Conservation (phyloP, 805 yeast genomes). For the Metahyphopichia silvanorum region DNA sequence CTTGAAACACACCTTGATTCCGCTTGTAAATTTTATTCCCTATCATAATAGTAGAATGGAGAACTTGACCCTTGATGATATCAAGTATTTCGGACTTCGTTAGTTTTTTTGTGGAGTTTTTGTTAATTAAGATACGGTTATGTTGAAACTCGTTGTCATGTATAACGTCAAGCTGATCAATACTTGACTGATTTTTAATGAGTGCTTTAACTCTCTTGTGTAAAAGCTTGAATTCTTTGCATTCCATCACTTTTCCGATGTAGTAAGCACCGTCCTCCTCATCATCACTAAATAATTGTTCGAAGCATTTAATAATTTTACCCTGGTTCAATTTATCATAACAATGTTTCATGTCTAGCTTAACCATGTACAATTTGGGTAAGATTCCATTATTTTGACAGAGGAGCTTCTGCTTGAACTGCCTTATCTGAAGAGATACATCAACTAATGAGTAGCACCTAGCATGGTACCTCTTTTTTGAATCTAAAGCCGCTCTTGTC, state of each 20-base stretch:
- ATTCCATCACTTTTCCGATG: slow-evolving; percentile 15
- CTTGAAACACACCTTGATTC: slow-evolving; percentile 77
- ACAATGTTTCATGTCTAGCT: slow-evolving; percentile 75
- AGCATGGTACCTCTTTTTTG: slow-evolving; percentile 13
- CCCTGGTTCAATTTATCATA: slow-evolving; percentile 66
- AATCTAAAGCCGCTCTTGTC: slow-evolving; percentile 2
- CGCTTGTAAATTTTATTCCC: slow-evolving; percentile 35
- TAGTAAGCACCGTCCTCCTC: slow-evolving; percentile 12
- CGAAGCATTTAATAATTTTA: slow-evolving; percentile 33
- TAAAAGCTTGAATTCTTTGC: slow-evolving; percentile 2
- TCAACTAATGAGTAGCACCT: slow-evolving; percentile 43
- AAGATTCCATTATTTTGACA: slow-evolving; percentile 9
- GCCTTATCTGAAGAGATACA: slow-evolving; percentile 34
- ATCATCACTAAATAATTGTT: slow-evolving; percentile 22
- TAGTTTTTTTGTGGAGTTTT: slow-evolving; percentile 30
- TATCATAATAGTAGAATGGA: slow-evolving; percentile 44
- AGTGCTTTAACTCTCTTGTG: slow-evolving; percentile 8
- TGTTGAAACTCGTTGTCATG: not conserved
- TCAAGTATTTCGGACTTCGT: slow-evolving; percentile 42
- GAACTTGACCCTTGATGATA: slow-evolving; percentile 50
- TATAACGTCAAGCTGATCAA: slow-evolving; percentile 11
- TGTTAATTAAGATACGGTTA: slow-evolving; percentile 9
- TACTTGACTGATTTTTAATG: slow-evolving; percentile 10
- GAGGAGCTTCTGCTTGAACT: slow-evolving; percentile 29
- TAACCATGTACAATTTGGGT: slow-evolving; percentile 49